Base-by-base conservation (phyloP, 169 alveolate species). In the Cryptosporidium tyzzeri region DNA sequence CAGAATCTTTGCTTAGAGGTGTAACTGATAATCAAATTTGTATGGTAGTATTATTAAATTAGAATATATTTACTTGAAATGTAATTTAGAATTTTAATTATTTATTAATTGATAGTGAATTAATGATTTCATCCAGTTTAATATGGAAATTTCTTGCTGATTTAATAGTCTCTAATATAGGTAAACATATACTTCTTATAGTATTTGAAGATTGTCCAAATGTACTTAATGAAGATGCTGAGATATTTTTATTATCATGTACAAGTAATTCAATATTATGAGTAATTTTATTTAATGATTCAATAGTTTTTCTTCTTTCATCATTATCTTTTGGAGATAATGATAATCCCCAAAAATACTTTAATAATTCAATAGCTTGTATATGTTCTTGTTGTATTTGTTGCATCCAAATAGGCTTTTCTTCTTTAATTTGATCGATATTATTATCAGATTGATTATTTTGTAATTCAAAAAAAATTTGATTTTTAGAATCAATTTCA, bases 251-350 rank as follows among this genome's bases (percentile, higher is more conserved):
- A 62, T 80, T 80, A 61, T 80, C 87, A 62, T 80, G 87, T 2
- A 80, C 87, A 41, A 80, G 65, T 39, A 39, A 80, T 65, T 80
- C 87, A 41, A 80, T 80, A 65, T 80, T 80, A 29, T 80, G 73
- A 2, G 87, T 62, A 33, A 80, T 62, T 21, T 80, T 80, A 31
- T 59, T 44, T 39, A 80, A 44, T 10, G 87, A 39, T 37, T 80
- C 75, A 16, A 80, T 80, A 21, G 69, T 35, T 53, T 62, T 80
- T 62, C 67, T 80, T 80, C 87, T 59, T n/a, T 80, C 75, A 18
- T 80, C 87, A 23, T 21, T 59, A 37, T 62, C 75, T 31, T 80
- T 80, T 39, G 35, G 87, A 3, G 87, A 61, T 14, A 80, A 65
- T 0, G 87, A 61, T 41, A 62, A 21, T 10, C 67, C 67, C 87